Percentiles rank a stretch among this genome's conserved stretches.
These are phyloP conservation scores for Chlorella sp. DNA, from an alignment of 139 green algal species.

Conservation along the genomic window DNA sequence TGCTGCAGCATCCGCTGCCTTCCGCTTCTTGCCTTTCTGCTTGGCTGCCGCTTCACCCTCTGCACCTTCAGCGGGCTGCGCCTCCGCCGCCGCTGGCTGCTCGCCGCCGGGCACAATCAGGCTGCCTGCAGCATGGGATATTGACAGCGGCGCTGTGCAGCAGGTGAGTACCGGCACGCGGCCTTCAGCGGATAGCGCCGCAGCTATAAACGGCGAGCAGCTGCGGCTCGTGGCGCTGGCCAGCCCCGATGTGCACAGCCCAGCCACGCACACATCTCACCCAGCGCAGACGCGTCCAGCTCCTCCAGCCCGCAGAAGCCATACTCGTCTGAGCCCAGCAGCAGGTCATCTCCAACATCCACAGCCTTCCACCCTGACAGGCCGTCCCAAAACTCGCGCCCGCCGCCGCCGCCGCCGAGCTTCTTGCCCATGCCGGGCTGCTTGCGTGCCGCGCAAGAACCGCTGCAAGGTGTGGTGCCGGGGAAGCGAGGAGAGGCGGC, in stretches of 20 bases:
- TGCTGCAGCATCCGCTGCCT: conserved; percentile 1
- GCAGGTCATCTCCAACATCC: conserved; percentile 66
- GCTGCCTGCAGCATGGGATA: background rate
- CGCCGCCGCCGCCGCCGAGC: background rate
- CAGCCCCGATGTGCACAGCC: too few relatives aligned
- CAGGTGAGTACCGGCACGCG: too few relatives aligned
- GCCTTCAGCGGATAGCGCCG: too few relatives aligned
- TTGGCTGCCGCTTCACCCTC: background rate
- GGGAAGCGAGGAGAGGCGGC: too few relatives aligned
- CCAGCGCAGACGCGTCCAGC: conserved; percentile 49
- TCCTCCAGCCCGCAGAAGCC: conserved; percentile 86
- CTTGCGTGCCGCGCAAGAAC: background rate
- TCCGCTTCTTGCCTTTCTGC: conserved; percentile 32
- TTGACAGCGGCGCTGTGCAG: too few relatives aligned
- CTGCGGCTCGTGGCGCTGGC: too few relatives aligned
- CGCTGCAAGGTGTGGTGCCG: too few relatives aligned
- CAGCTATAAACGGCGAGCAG: too few relatives aligned
- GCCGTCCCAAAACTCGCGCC: conserved; percentile 21
- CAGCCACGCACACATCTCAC: too few relatives aligned
- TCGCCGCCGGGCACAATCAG: background rate
- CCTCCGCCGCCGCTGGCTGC: background rate
- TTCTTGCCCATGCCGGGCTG: conserved; percentile 14
- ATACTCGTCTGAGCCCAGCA: conserved; percentile 78
- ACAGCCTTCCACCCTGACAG: conserved; percentile 67
- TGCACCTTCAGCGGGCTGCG: background rate